A percentile compares a stretch with the other conserved stretches of the same genome.
Evolutionary conservation across 2,329 filamentous ascomycete genomes (phyloP).

Genomic region (Boeremia exigua): DNA sequence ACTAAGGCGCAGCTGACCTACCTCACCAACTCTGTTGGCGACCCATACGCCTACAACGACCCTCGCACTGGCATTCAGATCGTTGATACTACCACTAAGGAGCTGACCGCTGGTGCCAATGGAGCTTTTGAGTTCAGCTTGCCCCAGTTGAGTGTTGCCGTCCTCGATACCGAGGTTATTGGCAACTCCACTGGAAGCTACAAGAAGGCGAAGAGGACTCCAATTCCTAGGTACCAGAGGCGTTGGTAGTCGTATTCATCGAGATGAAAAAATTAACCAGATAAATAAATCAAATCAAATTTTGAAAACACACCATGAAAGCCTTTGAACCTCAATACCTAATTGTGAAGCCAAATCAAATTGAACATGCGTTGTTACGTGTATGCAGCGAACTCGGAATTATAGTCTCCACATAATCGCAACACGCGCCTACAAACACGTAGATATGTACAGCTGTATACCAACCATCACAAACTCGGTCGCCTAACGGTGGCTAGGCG

Average conservation of each 20-base stretch:
- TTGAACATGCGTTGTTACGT: too few species aligned
- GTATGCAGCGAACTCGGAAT: too few species aligned
- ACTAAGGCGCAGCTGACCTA: constrained; percentile 48
- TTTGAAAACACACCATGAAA: too few species aligned
- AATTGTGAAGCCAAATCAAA: too few species aligned
- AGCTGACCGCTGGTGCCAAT: constrained; percentile 42
- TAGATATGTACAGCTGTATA: neutral
- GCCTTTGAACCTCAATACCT: too few species aligned
- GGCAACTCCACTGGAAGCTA: constrained; percentile 10
- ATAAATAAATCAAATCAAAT: neutral
- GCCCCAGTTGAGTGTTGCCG: constrained; percentile 63
- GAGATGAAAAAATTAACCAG: neutral
- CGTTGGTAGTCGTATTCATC: neutral
- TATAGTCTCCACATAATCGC: too few species aligned
- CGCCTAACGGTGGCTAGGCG: constrained; percentile 11
- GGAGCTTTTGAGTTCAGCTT: constrained; percentile 61
- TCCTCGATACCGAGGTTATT: constrained; percentile 53
- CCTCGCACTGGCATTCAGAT: constrained; percentile 56
- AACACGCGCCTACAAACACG: too few species aligned
- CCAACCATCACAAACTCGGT: neutral
- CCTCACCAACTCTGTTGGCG: constrained; percentile 49
- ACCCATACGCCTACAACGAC: constrained; percentile 53
- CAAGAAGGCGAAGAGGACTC: constrained; percentile 14
- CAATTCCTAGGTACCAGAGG: constrained; percentile 12
- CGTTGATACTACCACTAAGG: constrained; percentile 29